Evolutionary conservation across 148 eudicot genomes (phyloP).

Genomic region (Chenopodium album): DNA sequence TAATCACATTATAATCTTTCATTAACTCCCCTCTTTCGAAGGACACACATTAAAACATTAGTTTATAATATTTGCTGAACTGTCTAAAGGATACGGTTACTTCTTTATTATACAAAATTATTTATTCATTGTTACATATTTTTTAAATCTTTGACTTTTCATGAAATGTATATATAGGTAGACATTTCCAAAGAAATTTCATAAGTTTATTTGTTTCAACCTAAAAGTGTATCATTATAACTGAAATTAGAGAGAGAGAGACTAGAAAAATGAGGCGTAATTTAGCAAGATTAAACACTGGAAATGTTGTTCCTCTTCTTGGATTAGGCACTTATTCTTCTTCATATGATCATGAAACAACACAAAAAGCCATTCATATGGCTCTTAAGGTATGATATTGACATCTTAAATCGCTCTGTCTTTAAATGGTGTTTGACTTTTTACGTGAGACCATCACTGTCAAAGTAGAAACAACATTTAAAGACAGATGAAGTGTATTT

Average conservation of each 20-base stretch:
- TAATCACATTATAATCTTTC: not conserved
- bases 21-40: conserved; percentile 18
- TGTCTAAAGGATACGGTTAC: conserved; percentile 22
- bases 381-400: conserved; percentile 48
- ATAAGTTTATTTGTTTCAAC: not conserved
- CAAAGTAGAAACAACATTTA: too few relatives aligned
- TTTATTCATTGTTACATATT: conserved; percentile 1
- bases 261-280: conserved; percentile 36
- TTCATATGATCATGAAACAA: conserved; percentile 37
- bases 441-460: too few relatives aligned
- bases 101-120: not conserved
- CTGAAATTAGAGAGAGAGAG: not conserved
- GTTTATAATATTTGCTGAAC: conserved; percentile 13
- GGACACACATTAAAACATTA: conserved; percentile 5
- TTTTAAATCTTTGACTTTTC: conserved; percentile 26
- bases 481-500: too few relatives aligned
- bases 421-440: too few relatives aligned
- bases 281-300: conserved; percentile 47
- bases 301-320: conserved; percentile 42
- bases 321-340: conserved; percentile 57
- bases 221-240: not conserved
- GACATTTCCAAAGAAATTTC: not conserved
- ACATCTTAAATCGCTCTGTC: too few relatives aligned
- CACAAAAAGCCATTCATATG: conserved; percentile 41
- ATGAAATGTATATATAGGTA: conserved; percentile 17